Evolutionary conservation across 768 basidiomycete species (phyloP).

Genomic region (Neoboletus subvelutipes): DNA sequence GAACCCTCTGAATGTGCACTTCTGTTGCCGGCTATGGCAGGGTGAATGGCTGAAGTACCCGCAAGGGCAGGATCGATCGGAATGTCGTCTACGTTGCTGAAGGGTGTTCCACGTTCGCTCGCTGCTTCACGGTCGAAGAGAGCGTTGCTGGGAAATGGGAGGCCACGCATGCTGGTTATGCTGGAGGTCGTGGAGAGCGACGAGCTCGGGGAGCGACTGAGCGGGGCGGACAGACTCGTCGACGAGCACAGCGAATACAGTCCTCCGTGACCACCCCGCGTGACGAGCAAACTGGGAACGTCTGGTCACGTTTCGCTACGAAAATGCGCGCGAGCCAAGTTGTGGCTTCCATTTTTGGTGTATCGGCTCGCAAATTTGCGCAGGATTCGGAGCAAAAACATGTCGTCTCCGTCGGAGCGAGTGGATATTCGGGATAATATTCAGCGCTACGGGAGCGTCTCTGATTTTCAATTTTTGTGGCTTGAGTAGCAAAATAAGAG

Average conservation of each 20-base stretch:
- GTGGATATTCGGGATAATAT: background rate
- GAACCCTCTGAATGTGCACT: slow-evolving; percentile 12
- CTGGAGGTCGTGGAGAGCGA: slow-evolving; percentile 11
- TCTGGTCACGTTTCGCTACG: slow-evolving; percentile 28
- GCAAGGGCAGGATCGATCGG: slow-evolving; percentile 80
- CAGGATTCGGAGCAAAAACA: slow-evolving; percentile 6
- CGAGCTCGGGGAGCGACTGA: slow-evolving; percentile 16
- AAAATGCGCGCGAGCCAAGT: slow-evolving; percentile 5
- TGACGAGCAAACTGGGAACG: slow-evolving; percentile 27
- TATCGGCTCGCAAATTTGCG: background rate
- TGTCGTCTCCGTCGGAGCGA: background rate
- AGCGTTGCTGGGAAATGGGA: slow-evolving; percentile 47
- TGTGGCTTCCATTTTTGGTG: slow-evolving; percentile 12
- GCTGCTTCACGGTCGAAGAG: slow-evolving; percentile 54
- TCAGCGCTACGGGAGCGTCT: background rate
- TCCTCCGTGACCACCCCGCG: slow-evolving; percentile 32
- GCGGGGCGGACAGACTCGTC: slow-evolving; percentile 32
- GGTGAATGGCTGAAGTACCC: slow-evolving; percentile 48
- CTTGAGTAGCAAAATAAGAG: slow-evolving; percentile 21
- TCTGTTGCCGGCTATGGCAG: slow-evolving; percentile 41
- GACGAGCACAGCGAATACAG: slow-evolving; percentile 38
- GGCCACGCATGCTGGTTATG: slow-evolving; percentile 51
- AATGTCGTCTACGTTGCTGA: slow-evolving; percentile 60
- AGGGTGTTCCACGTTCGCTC: slow-evolving; percentile 59
- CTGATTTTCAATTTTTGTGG: background rate